phyloP scores from a whole-genome alignment of 2,329 filamentous ascomycete genomes.

The Rachicladosporium sp. region DNA sequence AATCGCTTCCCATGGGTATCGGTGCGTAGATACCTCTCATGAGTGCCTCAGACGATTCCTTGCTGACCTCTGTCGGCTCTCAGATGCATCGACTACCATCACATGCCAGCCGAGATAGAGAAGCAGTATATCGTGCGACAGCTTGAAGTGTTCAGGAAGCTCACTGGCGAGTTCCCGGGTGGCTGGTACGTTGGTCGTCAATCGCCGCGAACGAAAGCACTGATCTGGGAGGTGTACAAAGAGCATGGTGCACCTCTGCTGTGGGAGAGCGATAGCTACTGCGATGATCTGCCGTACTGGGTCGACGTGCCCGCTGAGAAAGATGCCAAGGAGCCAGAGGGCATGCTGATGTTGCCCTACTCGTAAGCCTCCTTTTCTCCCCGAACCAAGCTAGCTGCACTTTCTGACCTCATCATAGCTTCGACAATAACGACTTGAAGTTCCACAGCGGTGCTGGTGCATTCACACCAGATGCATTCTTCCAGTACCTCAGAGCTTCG shows the following conservation, averaged over 20 bases:
- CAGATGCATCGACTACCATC: slow-evolving; percentile 31
- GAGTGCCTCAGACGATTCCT: too few relatives aligned
- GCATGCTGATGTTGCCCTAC: slow-evolving; percentile 28
- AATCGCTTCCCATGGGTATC: slow-evolving; percentile 29
- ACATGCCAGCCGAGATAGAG: slow-evolving; percentile 33
- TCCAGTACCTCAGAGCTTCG: slow-evolving; percentile 36
- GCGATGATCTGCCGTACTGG: slow-evolving; percentile 46
- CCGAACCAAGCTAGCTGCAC: too few relatives aligned
- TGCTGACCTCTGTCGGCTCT: too few relatives aligned
- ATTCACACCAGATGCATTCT: slow-evolving; percentile 29
- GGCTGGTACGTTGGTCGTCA: slow-evolving; percentile 40
- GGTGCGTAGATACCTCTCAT: slow-evolving; percentile 4
- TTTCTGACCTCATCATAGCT: too few relatives aligned
- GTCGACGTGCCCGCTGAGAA: slow-evolving; percentile 33
- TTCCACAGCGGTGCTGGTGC: too few relatives aligned
- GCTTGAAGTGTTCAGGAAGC: slow-evolving; percentile 27
- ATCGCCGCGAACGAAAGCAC: slow-evolving; percentile 32
- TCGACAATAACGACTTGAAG: too few relatives aligned
- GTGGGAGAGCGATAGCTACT: slow-evolving; percentile 40
- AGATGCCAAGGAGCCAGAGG: slow-evolving; percentile 15
- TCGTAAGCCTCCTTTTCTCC: too few relatives aligned
- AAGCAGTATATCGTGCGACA: slow-evolving; percentile 36
- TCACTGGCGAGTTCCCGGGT: slow-evolving; percentile 35
- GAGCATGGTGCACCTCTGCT: slow-evolving; percentile 38
- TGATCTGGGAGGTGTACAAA: slow-evolving; percentile 38